These are phyloP conservation scores for Gynochthodes officinalis DNA, from an alignment of 257 asterid genomes.

Conservation along the genomic window DNA sequence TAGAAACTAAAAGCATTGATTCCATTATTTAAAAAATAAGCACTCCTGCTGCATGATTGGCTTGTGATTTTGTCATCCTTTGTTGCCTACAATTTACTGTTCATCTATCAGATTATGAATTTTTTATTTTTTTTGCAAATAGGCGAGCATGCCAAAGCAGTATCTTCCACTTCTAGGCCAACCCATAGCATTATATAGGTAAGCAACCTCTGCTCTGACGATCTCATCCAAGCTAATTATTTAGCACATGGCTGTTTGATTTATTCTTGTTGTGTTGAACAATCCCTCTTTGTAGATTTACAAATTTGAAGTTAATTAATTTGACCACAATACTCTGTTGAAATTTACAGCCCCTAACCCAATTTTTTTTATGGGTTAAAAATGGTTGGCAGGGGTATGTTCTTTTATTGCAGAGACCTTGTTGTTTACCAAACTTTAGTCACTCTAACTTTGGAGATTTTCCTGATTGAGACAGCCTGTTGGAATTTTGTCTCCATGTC, in stretches of 20 bases:
- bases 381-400: neutral
- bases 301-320: neutral
- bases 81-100: neutral
- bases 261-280: neutral
- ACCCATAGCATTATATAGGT: slow-evolving; percentile 96
- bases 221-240: neutral
- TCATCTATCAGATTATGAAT: slow-evolving; percentile 26
- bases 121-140: slow-evolving; percentile 37
- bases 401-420: neutral
- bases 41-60: neutral
- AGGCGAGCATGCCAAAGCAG: slow-evolving; percentile 99
- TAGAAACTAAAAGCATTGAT: neutral
- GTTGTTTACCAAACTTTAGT: neutral
- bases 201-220: slow-evolving; percentile 13
- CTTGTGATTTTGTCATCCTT: slow-evolving; percentile 10
- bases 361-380: too few species aligned
- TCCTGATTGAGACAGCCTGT: neutral
- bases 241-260: neutral
- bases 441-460: neutral
- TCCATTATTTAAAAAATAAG: neutral
- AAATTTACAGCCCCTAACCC: too few species aligned
- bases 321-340: neutral
- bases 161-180: slow-evolving; percentile 97
- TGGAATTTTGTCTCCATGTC: neutral
- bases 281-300: neutral